These are phyloP conservation scores for Tritrichomonas foetus DNA, from an alignment of 208 protist genomes.

Conservation along the genomic window DNA sequence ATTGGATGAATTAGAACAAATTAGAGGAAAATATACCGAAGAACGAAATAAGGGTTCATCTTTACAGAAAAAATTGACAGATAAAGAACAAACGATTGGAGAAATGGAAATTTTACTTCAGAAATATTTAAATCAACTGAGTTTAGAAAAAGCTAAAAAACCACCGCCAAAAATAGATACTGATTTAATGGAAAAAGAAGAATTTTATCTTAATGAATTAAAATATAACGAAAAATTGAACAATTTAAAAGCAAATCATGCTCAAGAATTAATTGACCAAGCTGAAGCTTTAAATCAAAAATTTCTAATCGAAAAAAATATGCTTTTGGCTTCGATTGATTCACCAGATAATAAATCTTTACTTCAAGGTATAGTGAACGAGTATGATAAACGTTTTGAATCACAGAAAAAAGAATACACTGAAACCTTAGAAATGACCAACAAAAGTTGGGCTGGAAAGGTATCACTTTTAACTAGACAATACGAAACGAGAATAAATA, in stretches of 20 bases:
- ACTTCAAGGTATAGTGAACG: background rate
- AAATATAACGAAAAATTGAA: background rate
- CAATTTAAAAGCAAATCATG: background rate
- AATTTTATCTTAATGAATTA: background rate
- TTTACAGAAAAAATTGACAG: background rate
- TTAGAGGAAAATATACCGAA: background rate
- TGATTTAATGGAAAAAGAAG: background rate
- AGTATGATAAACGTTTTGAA: background rate
- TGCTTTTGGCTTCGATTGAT: background rate
- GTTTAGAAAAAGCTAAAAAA: background rate
- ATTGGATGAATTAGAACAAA: background rate
- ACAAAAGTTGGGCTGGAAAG: background rate
- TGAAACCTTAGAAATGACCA: background rate
- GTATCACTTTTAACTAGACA: background rate
- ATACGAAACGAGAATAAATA: background rate
- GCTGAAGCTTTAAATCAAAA: background rate
- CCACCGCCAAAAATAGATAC: background rate
- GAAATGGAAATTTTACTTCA: background rate
- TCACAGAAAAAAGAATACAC: background rate
- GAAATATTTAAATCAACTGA: background rate
- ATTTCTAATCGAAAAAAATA: background rate
- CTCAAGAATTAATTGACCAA: background rate
- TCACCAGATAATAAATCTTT: background rate
- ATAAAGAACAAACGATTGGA: background rate
- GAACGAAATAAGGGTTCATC: background rate